Percentiles rank a stretch among this genome's conserved stretches.
phyloP scores from a whole-genome alignment of 768 basidiomycete genomes.

The Mycena amicta region DNA sequence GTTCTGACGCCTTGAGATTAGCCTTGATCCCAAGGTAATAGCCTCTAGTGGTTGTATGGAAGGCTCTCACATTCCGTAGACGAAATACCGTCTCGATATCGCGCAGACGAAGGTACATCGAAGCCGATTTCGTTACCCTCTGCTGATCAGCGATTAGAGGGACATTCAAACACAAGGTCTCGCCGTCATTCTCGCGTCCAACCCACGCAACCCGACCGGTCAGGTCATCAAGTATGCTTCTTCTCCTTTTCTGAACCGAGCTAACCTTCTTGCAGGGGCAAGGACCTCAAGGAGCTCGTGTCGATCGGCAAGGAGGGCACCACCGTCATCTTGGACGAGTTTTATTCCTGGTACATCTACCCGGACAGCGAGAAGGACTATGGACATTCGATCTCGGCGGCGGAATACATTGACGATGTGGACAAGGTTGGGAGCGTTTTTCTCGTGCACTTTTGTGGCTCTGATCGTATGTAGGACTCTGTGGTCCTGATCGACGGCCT shows the following conservation, averaged over 20 bases:
- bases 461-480: conserved; percentile 55
- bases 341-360: conserved; percentile 96
- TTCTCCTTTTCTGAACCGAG: not conserved
- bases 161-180: conserved; percentile 85
- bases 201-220: conserved; percentile 98
- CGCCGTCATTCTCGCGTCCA: conserved; percentile 84
- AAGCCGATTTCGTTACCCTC: conserved; percentile 19
- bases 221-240: conserved; percentile 62
- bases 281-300: conserved; percentile 82
- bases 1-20: conserved; percentile 4
- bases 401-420: conserved; percentile 85
- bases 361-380: conserved; percentile 73
- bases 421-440: conserved; percentile 55
- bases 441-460: not conserved
- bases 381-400: conserved; percentile 81
- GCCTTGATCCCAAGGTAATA: conserved; percentile 37
- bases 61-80: conserved; percentile 32
- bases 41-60: not conserved
- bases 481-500: conserved; percentile 89
- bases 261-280: conserved; percentile 49
- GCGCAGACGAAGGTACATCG: conserved; percentile 68
- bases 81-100: conserved; percentile 77
- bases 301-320: conserved; percentile 72
- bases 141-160: conserved; percentile 46
- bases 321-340: conserved; percentile 87